Evolutionary conservation across 2,329 filamentous ascomycete genomes (phyloP).

Genomic region (Huntiella abstrusa): DNA sequence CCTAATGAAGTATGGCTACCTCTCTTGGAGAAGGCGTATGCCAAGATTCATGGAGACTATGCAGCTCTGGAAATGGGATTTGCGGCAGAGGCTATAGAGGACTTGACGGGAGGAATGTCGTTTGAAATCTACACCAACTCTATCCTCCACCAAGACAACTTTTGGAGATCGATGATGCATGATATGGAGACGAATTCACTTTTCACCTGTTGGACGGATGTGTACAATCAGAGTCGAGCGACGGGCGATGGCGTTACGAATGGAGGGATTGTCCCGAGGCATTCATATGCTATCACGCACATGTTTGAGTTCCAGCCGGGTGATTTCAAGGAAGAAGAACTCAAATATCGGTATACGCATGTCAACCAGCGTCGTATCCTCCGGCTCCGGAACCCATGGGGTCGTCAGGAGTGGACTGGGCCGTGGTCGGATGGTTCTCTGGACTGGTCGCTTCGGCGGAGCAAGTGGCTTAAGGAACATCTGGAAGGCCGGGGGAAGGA

Average conservation of each 20-base stretch:
- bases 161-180: conserved; percentile 63
- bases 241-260: conserved; percentile 26
- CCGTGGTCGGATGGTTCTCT: conserved; percentile 41
- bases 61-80: conserved; percentile 51
- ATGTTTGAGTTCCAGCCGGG: conserved; percentile 26
- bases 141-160: conserved; percentile 42
- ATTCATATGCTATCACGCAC: conserved; percentile 37
- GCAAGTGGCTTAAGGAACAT: conserved; percentile 35
- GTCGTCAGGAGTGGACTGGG: conserved; percentile 35
- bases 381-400: conserved; percentile 42
- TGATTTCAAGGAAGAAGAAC: no score
- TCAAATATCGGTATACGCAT: no score
- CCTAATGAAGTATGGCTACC: conserved; percentile 72
- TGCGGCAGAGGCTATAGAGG: conserved; percentile 39
- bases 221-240: conserved; percentile 22
- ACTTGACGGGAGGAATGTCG: conserved; percentile 46
- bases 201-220: conserved; percentile 36
- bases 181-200: conserved; percentile 63
- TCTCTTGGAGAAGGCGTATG: conserved; percentile 64
- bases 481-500: conserved; percentile 40
- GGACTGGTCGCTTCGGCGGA: conserved; percentile 28
- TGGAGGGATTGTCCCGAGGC: conserved; percentile 37
- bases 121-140: conserved; percentile 47
- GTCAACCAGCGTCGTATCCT: conserved; percentile 24
- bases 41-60: conserved; percentile 68